Percentiles rank a stretch among this genome's conserved stretches.
phyloP scores from a whole-genome alignment of 176 grass and related monocot species.

The Pharus latifolius region DNA sequence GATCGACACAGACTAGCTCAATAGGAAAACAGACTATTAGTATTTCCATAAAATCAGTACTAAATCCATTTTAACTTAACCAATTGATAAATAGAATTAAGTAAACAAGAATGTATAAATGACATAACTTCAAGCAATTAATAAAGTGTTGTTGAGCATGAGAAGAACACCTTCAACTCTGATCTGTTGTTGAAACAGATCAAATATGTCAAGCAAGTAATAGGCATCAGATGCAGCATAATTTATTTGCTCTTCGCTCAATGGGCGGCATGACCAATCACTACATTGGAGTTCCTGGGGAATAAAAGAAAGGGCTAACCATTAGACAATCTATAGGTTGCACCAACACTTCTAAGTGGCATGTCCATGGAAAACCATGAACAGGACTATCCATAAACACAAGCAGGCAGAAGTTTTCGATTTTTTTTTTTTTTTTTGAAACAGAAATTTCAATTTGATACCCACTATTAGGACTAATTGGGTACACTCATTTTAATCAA shows the following conservation, averaged over 20 bases:
- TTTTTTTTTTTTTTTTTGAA: too few relatives aligned
- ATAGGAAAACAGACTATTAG: too few relatives aligned
- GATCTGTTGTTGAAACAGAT: constrained; percentile 44
- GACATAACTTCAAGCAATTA: not conserved
- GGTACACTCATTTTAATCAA: not conserved
- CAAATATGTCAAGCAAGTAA: constrained; percentile 87
- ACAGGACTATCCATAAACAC: not conserved
- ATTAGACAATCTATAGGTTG: constrained; percentile 4
- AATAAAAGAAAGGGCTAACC: not conserved
- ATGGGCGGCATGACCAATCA: constrained; percentile 84
- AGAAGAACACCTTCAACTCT: constrained; percentile 42
- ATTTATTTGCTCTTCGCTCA: constrained; percentile 76
- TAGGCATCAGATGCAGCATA: constrained; percentile 98
- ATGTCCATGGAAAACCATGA: not conserved
- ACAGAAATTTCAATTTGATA: not conserved
- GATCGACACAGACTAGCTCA: too few relatives aligned
- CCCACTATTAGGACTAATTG: not conserved
- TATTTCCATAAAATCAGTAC: too few relatives aligned
- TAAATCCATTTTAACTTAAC: too few relatives aligned
- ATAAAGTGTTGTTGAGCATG: not conserved
- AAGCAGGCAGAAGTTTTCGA: not conserved
- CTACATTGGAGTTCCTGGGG: constrained; percentile 92
- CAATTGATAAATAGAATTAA: too few relatives aligned
- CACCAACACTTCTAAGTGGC: not conserved
- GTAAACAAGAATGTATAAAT: not conserved